phyloP scores from a whole-genome alignment of 805 yeast genomes.

The Candida schatavii region DNA sequence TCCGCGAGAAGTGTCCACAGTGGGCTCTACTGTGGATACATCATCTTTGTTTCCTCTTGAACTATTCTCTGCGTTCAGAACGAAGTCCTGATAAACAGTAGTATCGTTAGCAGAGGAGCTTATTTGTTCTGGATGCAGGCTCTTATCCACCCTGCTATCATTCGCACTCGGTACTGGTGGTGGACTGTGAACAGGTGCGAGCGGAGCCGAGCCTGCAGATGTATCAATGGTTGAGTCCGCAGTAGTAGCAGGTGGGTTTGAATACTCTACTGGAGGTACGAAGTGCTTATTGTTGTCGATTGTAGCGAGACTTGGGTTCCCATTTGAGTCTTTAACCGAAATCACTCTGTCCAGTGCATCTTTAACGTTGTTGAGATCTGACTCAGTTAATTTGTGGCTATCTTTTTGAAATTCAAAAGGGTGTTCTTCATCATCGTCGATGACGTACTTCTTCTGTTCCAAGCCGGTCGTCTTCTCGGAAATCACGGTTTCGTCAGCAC shows the following conservation, averaged over 20 bases:
- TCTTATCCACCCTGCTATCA: background rate
- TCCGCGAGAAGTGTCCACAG: background rate
- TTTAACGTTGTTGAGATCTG: slow-evolving; percentile 16
- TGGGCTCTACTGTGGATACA: background rate
- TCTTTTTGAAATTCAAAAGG: slow-evolving; percentile 1
- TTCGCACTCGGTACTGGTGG: background rate
- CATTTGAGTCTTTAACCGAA: slow-evolving; percentile 10
- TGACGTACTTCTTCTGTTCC: background rate
- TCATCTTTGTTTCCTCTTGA: background rate
- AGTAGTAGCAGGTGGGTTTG: background rate
- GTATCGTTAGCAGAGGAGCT: slow-evolving; percentile 2
- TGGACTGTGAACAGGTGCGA: background rate
- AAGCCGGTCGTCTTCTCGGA: background rate
- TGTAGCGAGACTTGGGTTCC: slow-evolving; percentile 20
- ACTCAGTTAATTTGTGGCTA: background rate
- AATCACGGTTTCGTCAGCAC: background rate
- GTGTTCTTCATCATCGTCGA: slow-evolving; percentile 1
- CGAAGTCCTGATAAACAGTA: slow-evolving; percentile 1
- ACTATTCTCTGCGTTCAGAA: background rate
- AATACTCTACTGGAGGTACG: slow-evolving; percentile 6
- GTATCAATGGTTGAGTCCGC: background rate
- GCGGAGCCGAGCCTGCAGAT: background rate
- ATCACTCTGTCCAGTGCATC: slow-evolving; percentile 23
- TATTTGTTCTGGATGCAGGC: background rate
- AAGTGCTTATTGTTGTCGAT: slow-evolving; percentile 40